Conservation (phyloP, 257 asterid species). For the Solanum pinnatisectum region DNA sequence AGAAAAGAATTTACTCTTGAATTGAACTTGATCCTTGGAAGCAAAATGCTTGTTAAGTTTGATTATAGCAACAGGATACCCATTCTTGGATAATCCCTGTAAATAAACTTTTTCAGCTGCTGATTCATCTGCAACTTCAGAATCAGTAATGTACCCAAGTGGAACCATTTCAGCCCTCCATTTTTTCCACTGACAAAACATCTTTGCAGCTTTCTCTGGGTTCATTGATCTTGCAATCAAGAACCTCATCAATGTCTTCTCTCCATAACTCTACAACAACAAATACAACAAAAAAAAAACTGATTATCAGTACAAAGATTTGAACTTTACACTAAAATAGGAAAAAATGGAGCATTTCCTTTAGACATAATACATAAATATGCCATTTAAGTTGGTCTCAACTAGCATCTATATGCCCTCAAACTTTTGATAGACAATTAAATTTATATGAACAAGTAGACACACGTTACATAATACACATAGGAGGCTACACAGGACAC, state of each 20-base stretch:
- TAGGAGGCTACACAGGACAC: too few species aligned
- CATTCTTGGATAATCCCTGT: conserved; percentile 46
- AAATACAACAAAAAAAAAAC: too few species aligned
- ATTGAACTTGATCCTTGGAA: conserved; percentile 70
- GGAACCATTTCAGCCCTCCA: conserved; percentile 81
- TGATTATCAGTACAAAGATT: not conserved
- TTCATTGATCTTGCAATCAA: conserved; percentile 88
- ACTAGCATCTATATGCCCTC: too few species aligned
- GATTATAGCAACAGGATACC: conserved; percentile 38
- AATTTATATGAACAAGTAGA: too few species aligned
- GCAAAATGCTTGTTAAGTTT: conserved; percentile 40
- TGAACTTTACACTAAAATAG: not conserved
- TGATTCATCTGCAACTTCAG: conserved; percentile 51
- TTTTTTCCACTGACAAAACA: conserved; percentile 70
- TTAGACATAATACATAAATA: too few species aligned
- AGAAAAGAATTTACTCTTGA: conserved; percentile 46
- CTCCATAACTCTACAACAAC: conserved; percentile 39
- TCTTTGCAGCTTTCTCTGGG: conserved; percentile 64
- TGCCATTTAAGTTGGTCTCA: too few species aligned
- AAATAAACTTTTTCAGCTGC: conserved; percentile 35
- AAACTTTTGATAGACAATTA: too few species aligned
- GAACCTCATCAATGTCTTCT: conserved; percentile 58
- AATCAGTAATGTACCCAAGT: conserved; percentile 33
- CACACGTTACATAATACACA: too few species aligned
- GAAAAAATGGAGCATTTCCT: not conserved